phyloP scores from a whole-genome alignment of 768 basidiomycete species.

The Rhodotorula diobovata region DNA sequence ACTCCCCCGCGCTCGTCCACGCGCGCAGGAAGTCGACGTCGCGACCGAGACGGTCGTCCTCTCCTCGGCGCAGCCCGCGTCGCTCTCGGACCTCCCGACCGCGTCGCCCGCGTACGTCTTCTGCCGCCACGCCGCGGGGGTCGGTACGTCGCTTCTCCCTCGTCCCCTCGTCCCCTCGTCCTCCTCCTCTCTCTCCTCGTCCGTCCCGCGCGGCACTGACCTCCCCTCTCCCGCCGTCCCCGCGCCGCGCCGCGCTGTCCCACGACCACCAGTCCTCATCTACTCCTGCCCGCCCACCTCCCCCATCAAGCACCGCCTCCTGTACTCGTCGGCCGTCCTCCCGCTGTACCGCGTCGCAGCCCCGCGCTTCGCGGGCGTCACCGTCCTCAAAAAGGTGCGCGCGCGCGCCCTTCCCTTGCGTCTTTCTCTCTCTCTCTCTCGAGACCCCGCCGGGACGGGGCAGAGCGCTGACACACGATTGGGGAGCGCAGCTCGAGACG shows the following conservation, averaged over 20 bases:
- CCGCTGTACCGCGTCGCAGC: constrained; percentile 59
- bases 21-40: constrained; percentile 63
- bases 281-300: constrained; percentile 82
- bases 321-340: constrained; percentile 71
- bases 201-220: background rate
- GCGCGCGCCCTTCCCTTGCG: too few relatives aligned
- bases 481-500: constrained; percentile 64
- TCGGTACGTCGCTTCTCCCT: constrained; percentile 53
- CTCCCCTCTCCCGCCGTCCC: constrained; percentile 1
- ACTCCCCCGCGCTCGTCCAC: constrained; percentile 28
- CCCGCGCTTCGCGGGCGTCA: constrained; percentile 49
- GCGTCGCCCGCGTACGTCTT: constrained; percentile 27
- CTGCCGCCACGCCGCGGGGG: constrained; percentile 50
- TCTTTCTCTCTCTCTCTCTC: too few relatives aligned
- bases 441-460: too few relatives aligned
- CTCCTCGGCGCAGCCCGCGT: constrained; percentile 60
- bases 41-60: constrained; percentile 60
- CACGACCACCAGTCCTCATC: constrained; percentile 80
- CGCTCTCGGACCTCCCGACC: constrained; percentile 17
- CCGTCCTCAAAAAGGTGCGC: constrained; percentile 51
- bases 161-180: background rate
- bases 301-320: constrained; percentile 78
- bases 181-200: background rate
- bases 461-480: too few relatives aligned
- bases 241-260: too few relatives aligned